Conservation (phyloP, 148 eudicot genomes). For the Spergularia bocconei region DNA sequence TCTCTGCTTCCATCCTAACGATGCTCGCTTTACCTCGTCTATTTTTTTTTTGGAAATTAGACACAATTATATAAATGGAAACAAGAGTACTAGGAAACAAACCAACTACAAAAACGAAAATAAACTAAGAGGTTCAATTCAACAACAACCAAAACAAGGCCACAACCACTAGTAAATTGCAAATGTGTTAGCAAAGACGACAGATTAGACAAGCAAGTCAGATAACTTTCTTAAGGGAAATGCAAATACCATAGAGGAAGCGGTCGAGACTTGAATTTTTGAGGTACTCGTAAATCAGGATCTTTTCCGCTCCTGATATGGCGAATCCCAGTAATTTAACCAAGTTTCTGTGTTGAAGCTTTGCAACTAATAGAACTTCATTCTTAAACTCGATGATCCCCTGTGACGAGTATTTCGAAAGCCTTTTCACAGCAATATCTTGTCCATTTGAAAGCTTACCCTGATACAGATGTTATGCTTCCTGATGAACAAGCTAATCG, state of each 20-base stretch:
- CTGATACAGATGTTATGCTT: neutral
- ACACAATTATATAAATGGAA: too few relatives aligned
- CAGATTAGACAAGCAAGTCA: too few relatives aligned
- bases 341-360: slow-evolving; percentile 72
- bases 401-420: slow-evolving; percentile 50
- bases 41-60: neutral
- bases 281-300: slow-evolving; percentile 70
- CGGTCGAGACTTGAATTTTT: slow-evolving; percentile 66
- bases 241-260: slow-evolving; percentile 49
- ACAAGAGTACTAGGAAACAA: too few relatives aligned
- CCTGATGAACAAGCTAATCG: too few relatives aligned
- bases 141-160: too few relatives aligned
- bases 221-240: neutral
- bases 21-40: slow-evolving; percentile 20
- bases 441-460: slow-evolving; percentile 52
- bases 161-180: too few relatives aligned
- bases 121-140: too few relatives aligned
- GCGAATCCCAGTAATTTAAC: slow-evolving; percentile 73
- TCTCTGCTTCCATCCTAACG: slow-evolving; percentile 20
- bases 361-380: slow-evolving; percentile 60
- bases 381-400: slow-evolving; percentile 71
- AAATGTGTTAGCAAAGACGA: neutral
- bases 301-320: slow-evolving; percentile 69
- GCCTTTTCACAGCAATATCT: slow-evolving; percentile 60
- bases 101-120: too few relatives aligned